Percentiles rank a stretch among this genome's conserved stretches.
Conservation (phyloP, 371 early-diverging fungal genomes). For the Cokeromyces recurvatus region DNA sequence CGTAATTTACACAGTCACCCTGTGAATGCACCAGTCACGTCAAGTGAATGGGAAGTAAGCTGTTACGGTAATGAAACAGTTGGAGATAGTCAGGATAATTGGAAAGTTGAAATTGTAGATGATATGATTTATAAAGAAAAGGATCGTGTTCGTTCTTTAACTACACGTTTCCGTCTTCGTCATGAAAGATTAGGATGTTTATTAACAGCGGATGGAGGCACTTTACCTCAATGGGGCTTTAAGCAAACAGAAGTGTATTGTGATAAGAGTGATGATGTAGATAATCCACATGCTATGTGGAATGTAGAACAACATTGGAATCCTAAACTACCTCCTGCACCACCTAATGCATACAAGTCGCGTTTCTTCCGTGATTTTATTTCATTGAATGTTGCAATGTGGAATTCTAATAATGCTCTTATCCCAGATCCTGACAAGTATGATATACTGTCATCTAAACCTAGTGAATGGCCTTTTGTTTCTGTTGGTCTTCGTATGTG, state of each 20-base stretch:
- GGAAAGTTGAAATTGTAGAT: conserved; percentile 86
- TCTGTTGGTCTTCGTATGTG: conserved; percentile 95
- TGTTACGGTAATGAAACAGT: conserved; percentile 72
- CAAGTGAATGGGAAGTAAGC: conserved; percentile 82
- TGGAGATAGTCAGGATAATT: conserved; percentile 85
- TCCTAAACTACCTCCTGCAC: conserved; percentile 58
- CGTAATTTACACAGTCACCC: conserved; percentile 85
- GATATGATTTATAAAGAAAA: conserved; percentile 45
- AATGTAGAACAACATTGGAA: conserved; percentile 95
- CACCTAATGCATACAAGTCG: conserved; percentile 63
- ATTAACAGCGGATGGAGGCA: conserved; percentile 70
- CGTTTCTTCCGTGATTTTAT: conserved; percentile 85
- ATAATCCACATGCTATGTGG: conserved; percentile 80
- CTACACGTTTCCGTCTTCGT: conserved; percentile 86
- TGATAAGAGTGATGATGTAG: conserved; percentile 61
- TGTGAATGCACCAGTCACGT: conserved; percentile 81
- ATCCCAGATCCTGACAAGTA: conserved; percentile 96
- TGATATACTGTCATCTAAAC: conserved; percentile 83
- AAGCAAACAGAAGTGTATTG: conserved; percentile 95
- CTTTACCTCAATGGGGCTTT: conserved; percentile 98
- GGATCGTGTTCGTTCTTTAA: conserved; percentile 65
- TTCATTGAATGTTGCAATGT: conserved; percentile 97
- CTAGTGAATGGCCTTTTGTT: conserved; percentile 95
- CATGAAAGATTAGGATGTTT: conserved; percentile 82
- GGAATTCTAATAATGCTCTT: conserved; percentile 96